A percentile compares a stretch with the other conserved stretches of the same genome.
Conservation (phyloP, 2,329 filamentous ascomycete genomes). For the Phialophora chinensis region DNA sequence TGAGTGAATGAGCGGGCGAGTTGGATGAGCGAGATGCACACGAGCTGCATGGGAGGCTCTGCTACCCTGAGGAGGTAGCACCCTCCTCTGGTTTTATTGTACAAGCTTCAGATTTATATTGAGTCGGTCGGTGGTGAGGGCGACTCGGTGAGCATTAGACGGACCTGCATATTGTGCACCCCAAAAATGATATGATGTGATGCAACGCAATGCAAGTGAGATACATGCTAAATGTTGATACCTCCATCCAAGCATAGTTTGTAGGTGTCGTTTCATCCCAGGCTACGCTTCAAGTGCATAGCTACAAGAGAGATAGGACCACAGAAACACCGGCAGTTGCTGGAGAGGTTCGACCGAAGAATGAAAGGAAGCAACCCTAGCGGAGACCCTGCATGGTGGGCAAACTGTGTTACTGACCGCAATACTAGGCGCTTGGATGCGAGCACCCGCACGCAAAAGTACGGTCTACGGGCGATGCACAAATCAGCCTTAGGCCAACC, state of each 20-base stretch:
- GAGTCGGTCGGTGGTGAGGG: neutral
- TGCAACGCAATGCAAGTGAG: neutral
- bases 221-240: neutral
- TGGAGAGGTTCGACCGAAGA: neutral
- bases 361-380: neutral
- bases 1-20: neutral
- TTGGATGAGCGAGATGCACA: neutral
- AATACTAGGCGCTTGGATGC: neutral
- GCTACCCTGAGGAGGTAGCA: neutral
- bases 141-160: neutral
- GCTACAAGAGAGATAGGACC: too few relatives aligned
- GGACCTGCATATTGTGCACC: neutral
- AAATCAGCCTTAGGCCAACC: slow-evolving; percentile 20
- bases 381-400: neutral
- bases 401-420: slow-evolving; percentile 10
- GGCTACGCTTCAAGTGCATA: too few relatives aligned
- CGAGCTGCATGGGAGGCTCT: neutral
- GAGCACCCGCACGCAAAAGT: neutral
- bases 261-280: too few relatives aligned
- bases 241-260: too few relatives aligned
- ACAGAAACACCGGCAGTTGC: neutral
- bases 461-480: slow-evolving; percentile 15
- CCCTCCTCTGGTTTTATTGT: neutral
- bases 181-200: neutral
- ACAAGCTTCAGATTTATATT: neutral